phyloP scores from a whole-genome alignment of 257 asterid species.

The Nicotiana obtusifolia region DNA sequence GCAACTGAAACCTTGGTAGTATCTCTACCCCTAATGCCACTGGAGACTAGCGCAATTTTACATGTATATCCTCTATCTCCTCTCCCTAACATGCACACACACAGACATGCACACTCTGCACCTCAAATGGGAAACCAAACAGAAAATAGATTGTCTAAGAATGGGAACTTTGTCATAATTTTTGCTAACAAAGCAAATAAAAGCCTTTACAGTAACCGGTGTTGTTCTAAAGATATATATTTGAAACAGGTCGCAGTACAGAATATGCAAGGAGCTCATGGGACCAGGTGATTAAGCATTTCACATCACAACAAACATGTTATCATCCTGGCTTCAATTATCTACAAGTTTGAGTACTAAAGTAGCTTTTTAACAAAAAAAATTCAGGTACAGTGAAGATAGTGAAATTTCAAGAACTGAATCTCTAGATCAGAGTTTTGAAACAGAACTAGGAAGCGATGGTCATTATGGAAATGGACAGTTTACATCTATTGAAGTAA shows the following conservation, averaged over 20 bases:
- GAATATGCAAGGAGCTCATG: slow-evolving; percentile 50
- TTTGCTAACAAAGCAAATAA: neutral
- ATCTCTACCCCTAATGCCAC: slow-evolving; percentile 74
- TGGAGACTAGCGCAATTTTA: slow-evolving; percentile 73
- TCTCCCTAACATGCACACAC: slow-evolving; percentile 16
- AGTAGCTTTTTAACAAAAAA: neutral
- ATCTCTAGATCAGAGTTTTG: slow-evolving; percentile 31
- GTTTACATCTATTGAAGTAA: slow-evolving; percentile 54
- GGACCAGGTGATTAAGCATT: slow-evolving; percentile 46
- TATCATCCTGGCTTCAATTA: neutral
- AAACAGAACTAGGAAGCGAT: slow-evolving; percentile 28
- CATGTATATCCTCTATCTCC: slow-evolving; percentile 49
- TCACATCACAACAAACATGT: neutral
- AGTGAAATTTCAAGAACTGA: slow-evolving; percentile 35
- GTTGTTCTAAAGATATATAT: neutral
- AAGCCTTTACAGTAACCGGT: neutral
- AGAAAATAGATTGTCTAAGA: neutral
- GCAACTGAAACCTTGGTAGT: slow-evolving; percentile 51
- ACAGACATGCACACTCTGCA: neutral
- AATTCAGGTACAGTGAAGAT: slow-evolving; percentile 53
- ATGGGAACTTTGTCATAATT: neutral
- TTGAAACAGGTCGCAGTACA: slow-evolving; percentile 71
- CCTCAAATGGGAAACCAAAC: slow-evolving; percentile 1
- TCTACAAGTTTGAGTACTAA: neutral
- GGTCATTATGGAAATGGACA: slow-evolving; percentile 23